Conservation (phyloP, 176 grass and related monocot genomes). For the Chloris gayana region DNA sequence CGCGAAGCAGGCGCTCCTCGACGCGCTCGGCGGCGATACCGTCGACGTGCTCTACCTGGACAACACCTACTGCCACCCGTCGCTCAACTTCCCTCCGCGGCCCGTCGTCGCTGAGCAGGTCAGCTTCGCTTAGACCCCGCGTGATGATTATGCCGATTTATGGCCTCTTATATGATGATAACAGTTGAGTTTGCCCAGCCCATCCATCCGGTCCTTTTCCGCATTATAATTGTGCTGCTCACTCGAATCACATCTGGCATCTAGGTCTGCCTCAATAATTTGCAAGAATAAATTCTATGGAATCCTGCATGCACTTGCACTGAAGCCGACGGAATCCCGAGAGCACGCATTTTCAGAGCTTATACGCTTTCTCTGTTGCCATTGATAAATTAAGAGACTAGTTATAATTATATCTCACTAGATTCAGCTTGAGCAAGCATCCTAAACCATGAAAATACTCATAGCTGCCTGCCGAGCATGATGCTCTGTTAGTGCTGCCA, state of each 20-base stretch:
- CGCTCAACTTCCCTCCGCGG: slow-evolving; percentile 79
- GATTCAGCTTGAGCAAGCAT: background rate
- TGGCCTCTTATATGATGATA: background rate
- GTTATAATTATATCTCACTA: slow-evolving; percentile 3
- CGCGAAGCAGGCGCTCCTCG: slow-evolving; percentile 63
- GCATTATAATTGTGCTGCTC: background rate
- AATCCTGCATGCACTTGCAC: background rate
- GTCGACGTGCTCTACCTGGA: slow-evolving; percentile 80
- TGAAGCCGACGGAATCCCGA: background rate
- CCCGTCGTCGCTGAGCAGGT: slow-evolving; percentile 72
- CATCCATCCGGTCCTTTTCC: background rate
- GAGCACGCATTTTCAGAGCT: background rate
- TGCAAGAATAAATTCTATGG: background rate
- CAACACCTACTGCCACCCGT: slow-evolving; percentile 89
- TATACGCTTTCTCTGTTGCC: background rate
- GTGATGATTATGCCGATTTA: background rate
- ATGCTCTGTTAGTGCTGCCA: background rate
- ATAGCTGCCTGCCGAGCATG: background rate
- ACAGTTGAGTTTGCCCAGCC: slow-evolving; percentile 1
- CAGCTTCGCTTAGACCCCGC: background rate
- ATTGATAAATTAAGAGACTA: background rate
- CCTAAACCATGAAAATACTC: slow-evolving; percentile 23
- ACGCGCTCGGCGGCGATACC: slow-evolving; percentile 62
- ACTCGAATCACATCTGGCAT: background rate
- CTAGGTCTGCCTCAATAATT: background rate